phyloP scores from a whole-genome alignment of 306 rosid genomes.

The Datisca glomerata region DNA sequence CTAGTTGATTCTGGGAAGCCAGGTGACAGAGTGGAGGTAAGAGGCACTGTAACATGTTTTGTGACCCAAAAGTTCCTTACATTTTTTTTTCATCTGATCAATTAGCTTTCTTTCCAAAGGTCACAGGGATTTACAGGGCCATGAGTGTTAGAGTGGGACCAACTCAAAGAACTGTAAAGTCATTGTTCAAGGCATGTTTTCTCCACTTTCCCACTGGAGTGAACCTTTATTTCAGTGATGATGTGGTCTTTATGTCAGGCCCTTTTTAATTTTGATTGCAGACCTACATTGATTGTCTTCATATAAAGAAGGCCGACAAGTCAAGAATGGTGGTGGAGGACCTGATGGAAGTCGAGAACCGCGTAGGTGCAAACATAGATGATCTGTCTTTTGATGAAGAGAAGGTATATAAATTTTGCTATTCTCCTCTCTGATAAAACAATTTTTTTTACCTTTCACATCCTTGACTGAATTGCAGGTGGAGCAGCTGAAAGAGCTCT shows the following conservation, averaged over 20 bases:
- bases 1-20: conserved; percentile 93
- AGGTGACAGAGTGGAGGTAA: conserved; percentile 96
- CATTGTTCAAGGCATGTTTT: conserved; percentile 65
- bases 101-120: conserved; percentile 33
- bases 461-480: conserved; percentile 36
- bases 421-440: neutral
- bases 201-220: neutral
- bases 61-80: conserved; percentile 4
- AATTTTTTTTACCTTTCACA: conserved; percentile 11
- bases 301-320: conserved; percentile 76
- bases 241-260: conserved; percentile 6
- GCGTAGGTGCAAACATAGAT: conserved; percentile 24
- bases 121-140: conserved; percentile 91
- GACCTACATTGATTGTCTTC: conserved; percentile 95
- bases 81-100: conserved; percentile 7
- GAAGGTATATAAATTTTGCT: conserved; percentile 29
- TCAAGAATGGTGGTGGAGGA: conserved; percentile 82
- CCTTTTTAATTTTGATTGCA: conserved; percentile 26
- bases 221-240: conserved; percentile 2
- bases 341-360: conserved; percentile 36
- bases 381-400: conserved; percentile 48
- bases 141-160: conserved; percentile 97
- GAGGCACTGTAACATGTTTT: conserved; percentile 8
- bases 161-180: conserved; percentile 87
- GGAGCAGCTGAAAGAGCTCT: conserved; percentile 65